Base-by-base conservation (phyloP, 2,329 filamentous ascomycete species). In the Fusarium verrucosum region DNA sequence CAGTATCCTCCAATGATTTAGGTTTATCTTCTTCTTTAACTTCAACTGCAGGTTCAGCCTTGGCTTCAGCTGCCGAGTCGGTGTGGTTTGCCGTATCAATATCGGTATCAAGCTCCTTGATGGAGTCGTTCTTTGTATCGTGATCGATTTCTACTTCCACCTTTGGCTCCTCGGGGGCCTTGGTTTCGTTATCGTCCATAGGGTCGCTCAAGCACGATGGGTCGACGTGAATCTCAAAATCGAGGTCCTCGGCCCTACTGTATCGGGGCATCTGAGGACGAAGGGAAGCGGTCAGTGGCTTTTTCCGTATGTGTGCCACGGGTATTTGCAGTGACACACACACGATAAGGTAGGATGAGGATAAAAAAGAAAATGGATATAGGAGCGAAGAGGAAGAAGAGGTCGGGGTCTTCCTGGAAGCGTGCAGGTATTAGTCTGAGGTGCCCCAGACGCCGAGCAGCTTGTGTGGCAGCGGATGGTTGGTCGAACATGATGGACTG, bases 211-310 rank as follows among this genome's bases (percentile, higher is more conserved):
- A 42, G 67, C 79, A 82, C 50, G 79, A 82, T 38, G 73, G 71
- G 69, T 85, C 82, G 69, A 82, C 75, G 75, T 81, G 80, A 65
- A 81, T 83, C 10, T 81, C 73, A 60, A 84, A 83, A 64, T 83
- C 77, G 65, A 76, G 66, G 58, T 81, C 77, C 52, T 71, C 66
- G 44, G 60, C 67, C 60, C 65, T 71, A 17, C 67, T 70, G 36
- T 70, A 70, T 62, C 74, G 71, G 70, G 72, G 66, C 70, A 74
- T 74, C 52, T 62, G 65, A 65, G 46, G 54, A 41, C 20, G 53
- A 38, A 47, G 42, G 44, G 41, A 41, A 51, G 28, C 50, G 44
- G 47, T 50, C 60, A 46, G 45, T 56, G 37, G 9, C 6, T 32
- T 37, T 52, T 49, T 54, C 36, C 42, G 50, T 66, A 58, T 62